Evolutionary conservation across 306 rosid genomes (phyloP).

Genomic region (Carpinus fangiana): DNA sequence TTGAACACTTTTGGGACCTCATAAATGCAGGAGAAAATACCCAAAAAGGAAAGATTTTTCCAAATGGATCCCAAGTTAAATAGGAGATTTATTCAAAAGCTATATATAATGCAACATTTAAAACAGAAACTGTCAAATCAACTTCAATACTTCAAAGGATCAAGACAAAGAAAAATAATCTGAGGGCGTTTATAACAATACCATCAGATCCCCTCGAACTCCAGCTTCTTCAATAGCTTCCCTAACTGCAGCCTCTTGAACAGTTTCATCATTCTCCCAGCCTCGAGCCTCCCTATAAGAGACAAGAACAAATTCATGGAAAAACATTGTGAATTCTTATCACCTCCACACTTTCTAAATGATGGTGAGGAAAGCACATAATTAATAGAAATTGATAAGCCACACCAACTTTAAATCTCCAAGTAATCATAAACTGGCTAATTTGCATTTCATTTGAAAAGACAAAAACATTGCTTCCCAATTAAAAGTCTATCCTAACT

Average conservation of each 20-base stretch:
- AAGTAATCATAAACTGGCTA: too few species aligned
- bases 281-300: conserved; percentile 80
- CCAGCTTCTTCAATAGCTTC: conserved; percentile 91
- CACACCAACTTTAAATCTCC: too few species aligned
- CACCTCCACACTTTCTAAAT: background rate
- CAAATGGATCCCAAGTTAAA: background rate
- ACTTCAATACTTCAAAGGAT: background rate
- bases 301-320: conserved; percentile 26
- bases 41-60: too few species aligned
- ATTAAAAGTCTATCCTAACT: background rate
- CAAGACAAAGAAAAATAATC: background rate
- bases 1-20: background rate
- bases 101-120: background rate
- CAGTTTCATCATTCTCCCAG: conserved; percentile 88
- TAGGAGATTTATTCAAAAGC: background rate
- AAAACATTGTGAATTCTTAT: background rate
- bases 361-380: conserved; percentile 5
- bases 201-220: conserved; percentile 69
- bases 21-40: background rate
- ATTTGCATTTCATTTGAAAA: too few species aligned
- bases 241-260: conserved; percentile 73
- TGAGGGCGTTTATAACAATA: background rate
- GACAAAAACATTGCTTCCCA: too few species aligned
- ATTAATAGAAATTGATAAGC: background rate
- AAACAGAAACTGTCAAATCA: background rate